Evolutionary conservation across 1,139 yeast genomes (phyloP), one percentile per base, ranked within the genome.

Genomic region (Saccharomyces hybrid): DNA sequence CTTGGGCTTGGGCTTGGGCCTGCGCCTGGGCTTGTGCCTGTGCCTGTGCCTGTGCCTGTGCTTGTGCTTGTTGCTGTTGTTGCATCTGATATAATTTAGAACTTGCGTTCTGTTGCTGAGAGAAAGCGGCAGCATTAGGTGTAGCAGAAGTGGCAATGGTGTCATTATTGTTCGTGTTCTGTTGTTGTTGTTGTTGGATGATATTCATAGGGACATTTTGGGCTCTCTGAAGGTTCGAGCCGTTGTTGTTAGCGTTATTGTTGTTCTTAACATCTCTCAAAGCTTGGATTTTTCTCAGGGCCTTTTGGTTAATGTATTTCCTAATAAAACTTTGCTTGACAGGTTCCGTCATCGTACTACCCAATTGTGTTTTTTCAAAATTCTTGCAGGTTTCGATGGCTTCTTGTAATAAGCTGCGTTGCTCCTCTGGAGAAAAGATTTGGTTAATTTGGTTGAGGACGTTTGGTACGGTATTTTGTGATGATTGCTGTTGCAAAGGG

Each of bases 281-380:
- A 28, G 63, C 60, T 51, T 69, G 72, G 44, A 68, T 60, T 57
- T 73, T 75, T 55, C 72, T 74, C 50, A 75, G 68, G 47, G 75
- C 77, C 53, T 70, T 71, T 55, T 71, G 75, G 54, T 75, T 76
- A 48, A 70, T 68, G 56, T 67, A 70, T 49, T 68, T 69, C 55
- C 68, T 67, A 31, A 70, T 68, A 49, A 68, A 65, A 51, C 57
- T 63, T 48, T 65, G 69, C 51, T 62, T 61, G 47, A 61, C 62
- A 5, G 65, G 58, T 52, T 65, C 67, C 25, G 64, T 62, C 63
- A 63, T 60, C 31, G 60, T 60, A 46, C 59, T 57, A 16, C 67
- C 67, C 42, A 58, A 65, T 46, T 63, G 67, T 2, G 64, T 61
- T 53, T 60, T 63, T 53, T 64, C 67, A 46, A 64, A 65, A 49